A percentile compares a stretch with the other conserved stretches of the same genome.
phyloP scores from a whole-genome alignment of 805 yeast species.

The Cyberlindnera mrakii region DNA sequence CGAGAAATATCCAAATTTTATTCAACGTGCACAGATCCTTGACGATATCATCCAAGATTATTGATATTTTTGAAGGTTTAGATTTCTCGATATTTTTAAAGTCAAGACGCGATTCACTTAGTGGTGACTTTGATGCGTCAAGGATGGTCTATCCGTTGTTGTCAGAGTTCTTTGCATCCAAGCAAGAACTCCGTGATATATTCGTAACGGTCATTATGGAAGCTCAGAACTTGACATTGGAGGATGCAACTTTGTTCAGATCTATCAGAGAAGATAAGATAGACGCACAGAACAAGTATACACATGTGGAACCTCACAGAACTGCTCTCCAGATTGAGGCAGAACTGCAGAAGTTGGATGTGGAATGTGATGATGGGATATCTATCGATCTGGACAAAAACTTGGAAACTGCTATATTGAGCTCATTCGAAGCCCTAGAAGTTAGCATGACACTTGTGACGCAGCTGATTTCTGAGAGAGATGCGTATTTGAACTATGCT shows the following conservation, averaged over 20 bases:
- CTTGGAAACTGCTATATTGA: constrained; percentile 26
- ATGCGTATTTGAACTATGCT: constrained; percentile 62
- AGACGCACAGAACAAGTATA: constrained; percentile 30
- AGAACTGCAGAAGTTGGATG: constrained; percentile 41
- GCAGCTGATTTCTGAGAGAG: constrained; percentile 65
- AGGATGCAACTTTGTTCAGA: constrained; percentile 70
- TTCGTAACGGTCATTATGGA: constrained; percentile 56
- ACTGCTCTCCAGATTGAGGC: constrained; percentile 42
- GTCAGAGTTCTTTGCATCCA: constrained; percentile 68
- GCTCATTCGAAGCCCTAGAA: constrained; percentile 29
- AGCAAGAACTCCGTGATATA: constrained; percentile 64
- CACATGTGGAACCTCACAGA: constrained; percentile 35
- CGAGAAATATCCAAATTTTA: constrained; percentile 47
- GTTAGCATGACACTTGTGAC: constrained; percentile 36
- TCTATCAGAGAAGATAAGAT: constrained; percentile 48
- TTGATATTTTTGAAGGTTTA: constrained; percentile 52
- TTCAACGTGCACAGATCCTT: constrained; percentile 48
- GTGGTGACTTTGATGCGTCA: constrained; percentile 18
- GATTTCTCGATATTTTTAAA: constrained; percentile 49
- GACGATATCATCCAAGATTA: constrained; percentile 40
- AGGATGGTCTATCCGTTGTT: constrained; percentile 31
- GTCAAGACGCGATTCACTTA: constrained; percentile 7
- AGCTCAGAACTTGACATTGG: constrained; percentile 61
- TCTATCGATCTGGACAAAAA: constrained; percentile 27
- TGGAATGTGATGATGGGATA: constrained; percentile 32